A percentile compares a stretch with the other conserved stretches of the same genome.
phyloP scores from a whole-genome alignment of 495 filamentous ascomycete species.

The Jackrogersella minutella region DNA sequence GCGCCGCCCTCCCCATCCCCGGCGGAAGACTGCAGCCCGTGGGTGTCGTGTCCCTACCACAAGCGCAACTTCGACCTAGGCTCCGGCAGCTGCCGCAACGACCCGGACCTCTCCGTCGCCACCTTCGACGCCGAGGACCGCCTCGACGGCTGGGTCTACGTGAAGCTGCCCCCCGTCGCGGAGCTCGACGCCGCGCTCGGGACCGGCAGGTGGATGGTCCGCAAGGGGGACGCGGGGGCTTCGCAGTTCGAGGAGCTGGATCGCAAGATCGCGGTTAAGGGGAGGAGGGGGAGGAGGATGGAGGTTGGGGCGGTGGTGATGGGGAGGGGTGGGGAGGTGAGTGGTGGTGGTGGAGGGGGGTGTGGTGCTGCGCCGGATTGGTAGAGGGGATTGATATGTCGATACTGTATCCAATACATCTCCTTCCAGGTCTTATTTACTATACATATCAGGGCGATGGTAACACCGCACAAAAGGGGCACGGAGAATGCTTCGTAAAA shows the following conservation, averaged over 20 bases:
- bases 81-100: constrained; percentile 78
- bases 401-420: too few relatives aligned
- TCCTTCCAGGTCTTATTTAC: too few relatives aligned
- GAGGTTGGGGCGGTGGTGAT: constrained; percentile 45
- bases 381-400: too few relatives aligned
- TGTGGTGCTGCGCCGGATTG: constrained; percentile 71
- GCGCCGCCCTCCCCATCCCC: constrained; percentile 35
- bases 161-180: constrained; percentile 84
- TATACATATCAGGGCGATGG: too few relatives aligned
- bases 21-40: constrained; percentile 67
- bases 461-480: too few relatives aligned
- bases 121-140: constrained; percentile 85
- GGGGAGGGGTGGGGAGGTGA: constrained; percentile 53
- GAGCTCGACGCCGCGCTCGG: constrained; percentile 86
- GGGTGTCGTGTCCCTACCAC: constrained; percentile 90
- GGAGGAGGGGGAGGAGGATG: constrained; percentile 47
- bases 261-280: constrained; percentile 60
- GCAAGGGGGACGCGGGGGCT: constrained; percentile 69
- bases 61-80: constrained; percentile 89
- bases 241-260: constrained; percentile 72
- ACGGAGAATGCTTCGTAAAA: too few relatives aligned
- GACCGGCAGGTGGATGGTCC: constrained; percentile 84
- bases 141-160: constrained; percentile 81
- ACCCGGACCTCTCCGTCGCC: constrained; percentile 79
- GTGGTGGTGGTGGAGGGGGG: constrained; percentile 53